phyloP scores from a whole-genome alignment of 345 rosid species.

The Aquilaria malaccensis region DNA sequence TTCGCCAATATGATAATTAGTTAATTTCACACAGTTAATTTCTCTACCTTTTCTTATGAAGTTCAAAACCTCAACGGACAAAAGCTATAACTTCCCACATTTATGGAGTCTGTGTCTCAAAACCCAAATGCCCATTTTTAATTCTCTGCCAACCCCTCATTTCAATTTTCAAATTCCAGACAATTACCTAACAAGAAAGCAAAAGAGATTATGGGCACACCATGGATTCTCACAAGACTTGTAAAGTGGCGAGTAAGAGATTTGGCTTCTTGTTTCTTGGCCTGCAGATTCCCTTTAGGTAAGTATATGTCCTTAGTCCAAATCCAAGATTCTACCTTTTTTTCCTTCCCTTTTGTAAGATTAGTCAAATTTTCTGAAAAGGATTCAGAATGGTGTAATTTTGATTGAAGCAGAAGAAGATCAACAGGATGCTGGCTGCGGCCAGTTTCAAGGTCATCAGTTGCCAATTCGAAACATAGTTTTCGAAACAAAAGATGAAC shows the following conservation, averaged over 20 bases:
- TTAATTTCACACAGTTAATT: too few relatives aligned
- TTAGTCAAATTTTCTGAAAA: too few relatives aligned
- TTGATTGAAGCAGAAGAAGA: constrained; percentile 30
- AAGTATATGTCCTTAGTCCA: background rate
- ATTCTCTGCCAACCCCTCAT: background rate
- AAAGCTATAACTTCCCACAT: too few relatives aligned
- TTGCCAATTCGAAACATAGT: constrained; percentile 13
- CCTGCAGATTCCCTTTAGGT: constrained; percentile 51
- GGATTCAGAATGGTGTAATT: background rate
- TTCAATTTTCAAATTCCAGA: background rate
- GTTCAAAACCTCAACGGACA: too few relatives aligned
- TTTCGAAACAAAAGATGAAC: constrained; percentile 10
- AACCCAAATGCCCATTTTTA: background rate
- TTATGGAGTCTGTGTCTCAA: background rate
- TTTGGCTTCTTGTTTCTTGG: constrained; percentile 59
- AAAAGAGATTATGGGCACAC: constrained; percentile 32
- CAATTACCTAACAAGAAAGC: background rate
- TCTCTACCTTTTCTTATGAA: too few relatives aligned
- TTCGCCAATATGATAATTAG: too few relatives aligned
- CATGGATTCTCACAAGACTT: constrained; percentile 39
- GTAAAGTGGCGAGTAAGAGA: constrained; percentile 56
- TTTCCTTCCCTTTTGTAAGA: background rate
- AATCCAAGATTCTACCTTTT: background rate
- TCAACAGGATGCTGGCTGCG: constrained; percentile 10
- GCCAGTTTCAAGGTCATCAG: constrained; percentile 10